phyloP scores from a whole-genome alignment of 176 grass and related monocot genomes.

The Metroxylon sagu region DNA sequence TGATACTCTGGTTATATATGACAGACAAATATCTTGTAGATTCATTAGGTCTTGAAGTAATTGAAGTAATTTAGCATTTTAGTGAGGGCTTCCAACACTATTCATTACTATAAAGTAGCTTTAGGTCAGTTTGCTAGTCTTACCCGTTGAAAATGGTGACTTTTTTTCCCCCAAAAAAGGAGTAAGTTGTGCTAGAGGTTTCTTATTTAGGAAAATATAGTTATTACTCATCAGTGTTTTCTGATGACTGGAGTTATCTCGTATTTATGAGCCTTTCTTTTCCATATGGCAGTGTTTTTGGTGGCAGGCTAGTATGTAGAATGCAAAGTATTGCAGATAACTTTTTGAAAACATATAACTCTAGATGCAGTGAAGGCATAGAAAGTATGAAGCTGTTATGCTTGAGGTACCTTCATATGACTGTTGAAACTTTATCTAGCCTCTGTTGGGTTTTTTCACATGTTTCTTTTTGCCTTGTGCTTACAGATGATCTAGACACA shows the following conservation, averaged over 20 bases:
- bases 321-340: constrained; percentile 97
- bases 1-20: too few relatives aligned
- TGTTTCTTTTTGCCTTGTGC: constrained; percentile 17
- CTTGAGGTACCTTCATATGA: constrained; percentile 16
- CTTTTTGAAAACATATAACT: constrained; percentile 65
- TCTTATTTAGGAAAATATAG: too few relatives aligned
- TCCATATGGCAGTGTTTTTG: constrained; percentile 43
- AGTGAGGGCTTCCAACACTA: too few relatives aligned
- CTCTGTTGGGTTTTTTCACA: background rate
- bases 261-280: constrained; percentile 1
- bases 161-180: background rate
- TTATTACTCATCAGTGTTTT: background rate
- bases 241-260: background rate
- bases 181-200: too few relatives aligned
- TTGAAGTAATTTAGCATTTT: too few relatives aligned
- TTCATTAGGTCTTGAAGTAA: too few relatives aligned
- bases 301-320: constrained; percentile 84
- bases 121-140: too few relatives aligned
- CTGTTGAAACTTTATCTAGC: background rate
- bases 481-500: constrained; percentile 62
- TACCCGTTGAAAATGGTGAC: background rate
- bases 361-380: constrained; percentile 53
- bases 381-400: constrained; percentile 75
- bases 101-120: too few relatives aligned
- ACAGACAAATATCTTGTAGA: too few relatives aligned